Conservation (phyloP, 2,329 filamentous ascomycete species). For the Fusarium sterilihyphosum region DNA sequence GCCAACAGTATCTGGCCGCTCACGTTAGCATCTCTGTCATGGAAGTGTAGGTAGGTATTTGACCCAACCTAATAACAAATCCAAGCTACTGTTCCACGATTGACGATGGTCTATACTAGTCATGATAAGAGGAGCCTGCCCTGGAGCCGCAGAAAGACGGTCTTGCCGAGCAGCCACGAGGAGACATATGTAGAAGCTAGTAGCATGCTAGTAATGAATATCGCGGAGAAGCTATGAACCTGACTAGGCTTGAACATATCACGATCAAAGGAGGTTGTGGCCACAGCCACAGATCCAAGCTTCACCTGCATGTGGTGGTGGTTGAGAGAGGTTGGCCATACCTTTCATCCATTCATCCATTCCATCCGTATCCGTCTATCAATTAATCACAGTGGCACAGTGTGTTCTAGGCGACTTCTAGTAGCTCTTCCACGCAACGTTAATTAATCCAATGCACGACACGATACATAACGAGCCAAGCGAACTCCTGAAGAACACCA, state of each 20-base stretch:
- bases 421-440: conserved; percentile 25
- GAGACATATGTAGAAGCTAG: conserved; percentile 6
- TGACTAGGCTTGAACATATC: conserved; percentile 13
- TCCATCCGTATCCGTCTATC: neutral
- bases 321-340: neutral
- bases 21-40: neutral
- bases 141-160: conserved; percentile 7
- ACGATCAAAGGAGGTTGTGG: conserved; percentile 3
- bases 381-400: neutral
- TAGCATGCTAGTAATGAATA: conserved; percentile 15
- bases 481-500: conserved; percentile 36
- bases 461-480: conserved; percentile 33
- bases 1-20: neutral
- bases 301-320: neutral
- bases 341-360: neutral
- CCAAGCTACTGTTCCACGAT: neutral
- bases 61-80: neutral
- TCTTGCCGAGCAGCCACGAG: conserved; percentile 28
- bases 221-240: conserved; percentile 24
- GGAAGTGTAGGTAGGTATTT: neutral
- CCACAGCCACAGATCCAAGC: neutral
- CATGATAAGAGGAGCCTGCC: conserved; percentile 20
- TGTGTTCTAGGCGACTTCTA: neutral
- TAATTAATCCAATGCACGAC: conserved; percentile 38
- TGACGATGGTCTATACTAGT: conserved; percentile 13